Percentiles rank a stretch among this genome's conserved stretches.
Evolutionary conservation across 2,329 filamentous ascomycete genomes (phyloP).

Genomic region (Chrysoporthe austroafricana): DNA sequence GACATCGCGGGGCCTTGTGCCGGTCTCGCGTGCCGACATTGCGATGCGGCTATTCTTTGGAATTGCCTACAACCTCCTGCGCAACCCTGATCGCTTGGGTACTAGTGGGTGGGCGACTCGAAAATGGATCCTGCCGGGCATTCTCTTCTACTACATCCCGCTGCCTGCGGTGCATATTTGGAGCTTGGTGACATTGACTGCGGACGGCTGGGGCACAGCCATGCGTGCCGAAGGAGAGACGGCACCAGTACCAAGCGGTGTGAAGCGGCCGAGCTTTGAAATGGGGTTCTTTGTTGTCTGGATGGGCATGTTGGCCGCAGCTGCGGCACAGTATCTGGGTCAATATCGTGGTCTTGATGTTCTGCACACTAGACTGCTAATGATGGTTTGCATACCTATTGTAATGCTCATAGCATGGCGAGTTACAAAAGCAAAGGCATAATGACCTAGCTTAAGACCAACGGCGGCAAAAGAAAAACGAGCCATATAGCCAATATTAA

Average conservation of each 20-base stretch:
- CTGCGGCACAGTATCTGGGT: slow-evolving; percentile 23
- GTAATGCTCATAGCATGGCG: slow-evolving; percentile 6
- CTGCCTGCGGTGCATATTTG: slow-evolving; percentile 41
- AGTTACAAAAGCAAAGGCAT: slow-evolving; percentile 3
- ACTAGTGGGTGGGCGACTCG: slow-evolving; percentile 21
- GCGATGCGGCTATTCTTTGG: slow-evolving; percentile 35
- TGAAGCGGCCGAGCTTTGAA: slow-evolving; percentile 34
- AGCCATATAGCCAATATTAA: too few relatives aligned
- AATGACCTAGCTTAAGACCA: not conserved
- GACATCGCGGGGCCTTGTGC: slow-evolving; percentile 32
- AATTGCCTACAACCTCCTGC: slow-evolving; percentile 37
- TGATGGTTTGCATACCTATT: not conserved
- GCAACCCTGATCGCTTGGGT: slow-evolving; percentile 35
- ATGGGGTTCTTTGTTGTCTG: slow-evolving; percentile 38
- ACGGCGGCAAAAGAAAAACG: too few relatives aligned
- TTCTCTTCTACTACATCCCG: slow-evolving; percentile 41
- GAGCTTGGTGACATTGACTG: slow-evolving; percentile 39
- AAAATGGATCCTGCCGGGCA: slow-evolving; percentile 34
- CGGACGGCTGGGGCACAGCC: slow-evolving; percentile 41
- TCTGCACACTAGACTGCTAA: slow-evolving; percentile 10
- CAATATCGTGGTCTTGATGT: not conserved
- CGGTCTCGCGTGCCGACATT: slow-evolving; percentile 36
- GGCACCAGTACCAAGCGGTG: slow-evolving; percentile 30
- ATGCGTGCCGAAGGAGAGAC: slow-evolving; percentile 39
- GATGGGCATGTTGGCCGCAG: slow-evolving; percentile 37